Evolutionary conservation across 2,329 filamentous ascomycete genomes (phyloP).

Genomic region (Chaetomium olivaceum): DNA sequence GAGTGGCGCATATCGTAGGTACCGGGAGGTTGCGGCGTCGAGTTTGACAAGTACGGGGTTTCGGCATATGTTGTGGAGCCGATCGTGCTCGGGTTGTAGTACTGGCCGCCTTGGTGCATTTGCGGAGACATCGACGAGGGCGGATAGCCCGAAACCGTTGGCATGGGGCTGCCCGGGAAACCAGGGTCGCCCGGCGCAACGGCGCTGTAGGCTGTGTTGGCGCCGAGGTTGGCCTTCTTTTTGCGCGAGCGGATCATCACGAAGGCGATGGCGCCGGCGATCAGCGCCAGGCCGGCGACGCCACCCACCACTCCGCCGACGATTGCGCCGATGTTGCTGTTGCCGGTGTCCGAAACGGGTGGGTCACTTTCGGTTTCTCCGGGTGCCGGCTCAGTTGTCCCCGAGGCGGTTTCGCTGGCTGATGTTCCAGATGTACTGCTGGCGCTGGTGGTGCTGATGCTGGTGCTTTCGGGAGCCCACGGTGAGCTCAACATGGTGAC

Average conservation of each 20-base stretch:
- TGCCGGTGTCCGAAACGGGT: background rate
- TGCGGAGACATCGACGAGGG: conserved; percentile 16
- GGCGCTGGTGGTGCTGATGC: conserved; percentile 22
- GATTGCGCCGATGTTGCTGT: conserved; percentile 34
- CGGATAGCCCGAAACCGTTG: conserved; percentile 2
- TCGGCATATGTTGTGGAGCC: conserved; percentile 6
- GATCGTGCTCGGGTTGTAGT: conserved; percentile 14
- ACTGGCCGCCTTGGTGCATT: conserved; percentile 14
- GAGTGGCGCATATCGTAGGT: conserved; percentile 23
- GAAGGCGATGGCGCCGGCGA: conserved; percentile 31
- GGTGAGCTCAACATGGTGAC: conserved; percentile 41
- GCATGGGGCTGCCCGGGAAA: conserved; percentile 7
- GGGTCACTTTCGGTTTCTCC: background rate
- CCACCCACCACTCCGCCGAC: conserved; percentile 39
- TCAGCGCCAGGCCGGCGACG: conserved; percentile 31
- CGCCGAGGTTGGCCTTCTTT: conserved; percentile 29
- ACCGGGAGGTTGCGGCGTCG: conserved; percentile 4
- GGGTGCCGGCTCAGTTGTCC: background rate
- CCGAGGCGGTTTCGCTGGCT: background rate
- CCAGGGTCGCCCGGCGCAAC: conserved; percentile 23
- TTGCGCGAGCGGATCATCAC: conserved; percentile 34
- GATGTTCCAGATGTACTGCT: conserved; percentile 8
- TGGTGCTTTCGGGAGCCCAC: conserved; percentile 37
- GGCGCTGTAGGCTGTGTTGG: conserved; percentile 25
- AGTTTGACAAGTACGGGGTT: conserved; percentile 15